Percentiles rank a stretch among this genome's conserved stretches.
Evolutionary conservation across 345 rosid genomes (phyloP).

Genomic region (Corchorus olitorius): DNA sequence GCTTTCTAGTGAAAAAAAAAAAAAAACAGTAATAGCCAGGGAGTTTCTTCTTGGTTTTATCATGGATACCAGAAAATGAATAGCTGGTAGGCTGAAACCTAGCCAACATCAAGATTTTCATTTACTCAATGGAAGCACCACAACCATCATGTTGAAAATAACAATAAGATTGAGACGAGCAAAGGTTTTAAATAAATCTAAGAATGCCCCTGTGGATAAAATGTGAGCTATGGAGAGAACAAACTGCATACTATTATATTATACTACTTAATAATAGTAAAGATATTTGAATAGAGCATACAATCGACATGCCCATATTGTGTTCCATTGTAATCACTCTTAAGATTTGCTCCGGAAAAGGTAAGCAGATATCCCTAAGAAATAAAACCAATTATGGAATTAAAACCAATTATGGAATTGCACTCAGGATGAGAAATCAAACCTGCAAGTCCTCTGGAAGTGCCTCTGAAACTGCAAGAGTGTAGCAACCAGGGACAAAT

Average conservation of each 20-base stretch:
- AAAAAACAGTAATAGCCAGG: neutral
- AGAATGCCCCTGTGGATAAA: neutral
- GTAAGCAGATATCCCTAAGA: neutral
- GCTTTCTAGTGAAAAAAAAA: neutral
- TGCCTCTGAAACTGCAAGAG: slow-evolving; percentile 73
- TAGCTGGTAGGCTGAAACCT: neutral
- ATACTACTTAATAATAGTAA: neutral
- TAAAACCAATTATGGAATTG: neutral
- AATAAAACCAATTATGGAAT: neutral
- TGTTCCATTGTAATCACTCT: neutral
- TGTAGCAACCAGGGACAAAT: slow-evolving; percentile 69
- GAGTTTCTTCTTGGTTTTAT: neutral
- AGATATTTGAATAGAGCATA: neutral
- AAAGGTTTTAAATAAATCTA: neutral
- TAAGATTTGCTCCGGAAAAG: neutral
- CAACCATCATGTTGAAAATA: neutral
- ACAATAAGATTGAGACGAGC: neutral
- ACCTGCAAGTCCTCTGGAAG: slow-evolving; percentile 77
- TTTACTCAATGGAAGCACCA: neutral
- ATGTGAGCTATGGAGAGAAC: neutral
- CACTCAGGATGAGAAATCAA: slow-evolving; percentile 9
- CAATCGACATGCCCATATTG: neutral
- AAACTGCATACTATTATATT: neutral
- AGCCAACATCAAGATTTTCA: neutral
- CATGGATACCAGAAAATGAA: neutral